phyloP scores from a whole-genome alignment of 2,329 filamentous ascomycete genomes.

The Ophiostoma ulmi region DNA sequence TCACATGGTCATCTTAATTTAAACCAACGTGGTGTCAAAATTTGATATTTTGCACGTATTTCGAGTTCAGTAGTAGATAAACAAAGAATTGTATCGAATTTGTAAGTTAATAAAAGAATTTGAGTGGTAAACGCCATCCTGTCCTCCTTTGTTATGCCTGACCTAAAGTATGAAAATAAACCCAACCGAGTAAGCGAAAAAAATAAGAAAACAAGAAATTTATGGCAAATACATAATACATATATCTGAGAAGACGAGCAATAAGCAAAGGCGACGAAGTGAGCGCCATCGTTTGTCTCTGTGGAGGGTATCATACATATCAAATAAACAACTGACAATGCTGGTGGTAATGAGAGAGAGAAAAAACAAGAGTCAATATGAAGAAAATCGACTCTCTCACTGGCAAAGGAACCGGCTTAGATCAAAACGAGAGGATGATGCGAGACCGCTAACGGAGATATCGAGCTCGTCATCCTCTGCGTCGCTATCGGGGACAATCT shows the following conservation, averaged over 20 bases:
- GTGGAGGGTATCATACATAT: slow-evolving; percentile 11
- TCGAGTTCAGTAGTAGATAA: not conserved
- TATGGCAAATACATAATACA: not conserved
- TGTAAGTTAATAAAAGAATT: not conserved
- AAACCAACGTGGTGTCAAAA: no score
- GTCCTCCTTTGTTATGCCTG: slow-evolving; percentile 2
- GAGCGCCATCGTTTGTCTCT: not conserved
- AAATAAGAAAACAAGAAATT: not conserved
- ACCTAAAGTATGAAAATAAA: not conserved
- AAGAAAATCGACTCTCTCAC: not conserved
- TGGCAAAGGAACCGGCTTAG: slow-evolving; percentile 46
- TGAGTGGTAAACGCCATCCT: not conserved
- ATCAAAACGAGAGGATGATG: slow-evolving; percentile 36
- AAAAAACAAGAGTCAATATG: not conserved
- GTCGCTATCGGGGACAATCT: slow-evolving; percentile 51
- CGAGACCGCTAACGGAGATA: not conserved
- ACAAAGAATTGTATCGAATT: not conserved
- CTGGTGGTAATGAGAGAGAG: not conserved
- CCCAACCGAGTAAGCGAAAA: not conserved
- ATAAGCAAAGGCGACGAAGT: not conserved
- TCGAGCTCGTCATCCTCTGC: slow-evolving; percentile 39
- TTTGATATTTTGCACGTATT: not conserved
- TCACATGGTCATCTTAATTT: not conserved
- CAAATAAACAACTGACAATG: not conserved
- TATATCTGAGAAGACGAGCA: not conserved